phyloP scores from a whole-genome alignment of 2,329 filamentous ascomycete genomes.

The Aspergillus ruber region DNA sequence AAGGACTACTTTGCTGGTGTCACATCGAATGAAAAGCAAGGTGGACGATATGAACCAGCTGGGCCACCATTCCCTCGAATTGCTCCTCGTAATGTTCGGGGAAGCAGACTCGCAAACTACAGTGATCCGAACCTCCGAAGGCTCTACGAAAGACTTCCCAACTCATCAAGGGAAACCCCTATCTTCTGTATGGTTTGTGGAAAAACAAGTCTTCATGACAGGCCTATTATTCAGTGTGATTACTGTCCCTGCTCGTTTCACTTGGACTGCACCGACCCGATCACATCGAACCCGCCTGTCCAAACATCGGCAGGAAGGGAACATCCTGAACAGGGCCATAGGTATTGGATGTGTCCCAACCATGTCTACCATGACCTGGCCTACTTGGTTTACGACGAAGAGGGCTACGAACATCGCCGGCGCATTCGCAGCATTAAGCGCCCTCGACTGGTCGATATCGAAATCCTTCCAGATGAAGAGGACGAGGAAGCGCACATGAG shows the following conservation, averaged over 20 bases:
- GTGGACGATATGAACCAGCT: slow-evolving; percentile 75
- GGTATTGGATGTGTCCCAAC: slow-evolving; percentile 80
- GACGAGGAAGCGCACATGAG: slow-evolving; percentile 56
- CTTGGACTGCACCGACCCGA: slow-evolving; percentile 83
- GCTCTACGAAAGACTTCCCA: slow-evolving; percentile 52
- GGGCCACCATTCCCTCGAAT: slow-evolving; percentile 27
- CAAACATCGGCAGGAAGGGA: slow-evolving; percentile 21
- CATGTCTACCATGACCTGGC: slow-evolving; percentile 71
- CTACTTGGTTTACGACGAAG: slow-evolving; percentile 44
- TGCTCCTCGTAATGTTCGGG: slow-evolving; percentile 16
- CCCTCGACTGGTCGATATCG: slow-evolving; percentile 61
- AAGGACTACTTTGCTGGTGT: slow-evolving; percentile 76
- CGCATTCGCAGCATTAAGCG: slow-evolving; percentile 27
- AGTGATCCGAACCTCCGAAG: slow-evolving; percentile 38
- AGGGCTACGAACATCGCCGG: slow-evolving; percentile 39
- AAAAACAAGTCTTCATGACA: slow-evolving; percentile 54
- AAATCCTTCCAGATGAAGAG: slow-evolving; percentile 52
- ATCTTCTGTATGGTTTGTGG: slow-evolving; percentile 75
- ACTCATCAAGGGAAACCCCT: slow-evolving; percentile 39
- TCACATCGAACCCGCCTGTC: slow-evolving; percentile 69
- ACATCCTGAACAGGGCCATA: slow-evolving; percentile 50
- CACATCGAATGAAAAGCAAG: slow-evolving; percentile 53
- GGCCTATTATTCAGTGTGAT: slow-evolving; percentile 80
- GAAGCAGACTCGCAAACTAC: slow-evolving; percentile 16
- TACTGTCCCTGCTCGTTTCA: slow-evolving; percentile 80